These are phyloP conservation scores for Calonectria hawksworthii DNA, from an alignment of 2,329 filamentous ascomycete species.

Conservation along the genomic window DNA sequence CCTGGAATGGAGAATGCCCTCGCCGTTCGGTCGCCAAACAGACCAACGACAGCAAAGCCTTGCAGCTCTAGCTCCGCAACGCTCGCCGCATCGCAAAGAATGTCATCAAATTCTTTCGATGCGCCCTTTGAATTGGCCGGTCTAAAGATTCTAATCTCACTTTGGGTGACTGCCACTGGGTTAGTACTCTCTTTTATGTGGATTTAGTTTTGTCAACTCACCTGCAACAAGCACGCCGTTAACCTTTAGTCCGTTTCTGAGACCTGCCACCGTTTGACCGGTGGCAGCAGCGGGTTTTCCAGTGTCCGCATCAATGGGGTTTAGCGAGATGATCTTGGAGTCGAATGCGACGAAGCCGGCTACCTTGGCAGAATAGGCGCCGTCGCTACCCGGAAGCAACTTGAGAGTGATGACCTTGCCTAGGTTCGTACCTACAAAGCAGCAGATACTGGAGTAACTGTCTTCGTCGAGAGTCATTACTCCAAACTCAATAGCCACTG, in stretches of 20 bases:
- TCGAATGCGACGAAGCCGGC: slow-evolving; percentile 78
- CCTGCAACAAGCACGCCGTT: slow-evolving; percentile 86
- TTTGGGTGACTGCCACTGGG: slow-evolving; percentile 68
- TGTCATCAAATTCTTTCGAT: slow-evolving; percentile 88
- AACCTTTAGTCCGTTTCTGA: slow-evolving; percentile 81
- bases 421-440: slow-evolving; percentile 89
- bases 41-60: slow-evolving; percentile 83
- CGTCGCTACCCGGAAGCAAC: slow-evolving; percentile 80
- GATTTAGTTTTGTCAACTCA: slow-evolving; percentile 53
- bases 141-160: slow-evolving; percentile 89
- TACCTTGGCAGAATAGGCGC: slow-evolving; percentile 77
- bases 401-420: slow-evolving; percentile 93
- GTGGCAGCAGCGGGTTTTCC: slow-evolving; percentile 84
- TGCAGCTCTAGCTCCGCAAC: slow-evolving; percentile 82
- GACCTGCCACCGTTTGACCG: slow-evolving; percentile 79
- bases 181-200: slow-evolving; percentile 41
- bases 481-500: slow-evolving; percentile 88
- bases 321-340: slow-evolving; percentile 80
- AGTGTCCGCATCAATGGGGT: slow-evolving; percentile 83
- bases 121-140: slow-evolving; percentile 91
- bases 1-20: slow-evolving; percentile 90
- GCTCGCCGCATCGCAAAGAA: slow-evolving; percentile 83
- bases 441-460: slow-evolving; percentile 92
- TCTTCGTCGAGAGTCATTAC: slow-evolving; percentile 96
- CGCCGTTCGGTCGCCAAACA: slow-evolving; percentile 86